Conservation (phyloP, 2,329 filamentous ascomycete genomes). For the Cercospora brassicicola region DNA sequence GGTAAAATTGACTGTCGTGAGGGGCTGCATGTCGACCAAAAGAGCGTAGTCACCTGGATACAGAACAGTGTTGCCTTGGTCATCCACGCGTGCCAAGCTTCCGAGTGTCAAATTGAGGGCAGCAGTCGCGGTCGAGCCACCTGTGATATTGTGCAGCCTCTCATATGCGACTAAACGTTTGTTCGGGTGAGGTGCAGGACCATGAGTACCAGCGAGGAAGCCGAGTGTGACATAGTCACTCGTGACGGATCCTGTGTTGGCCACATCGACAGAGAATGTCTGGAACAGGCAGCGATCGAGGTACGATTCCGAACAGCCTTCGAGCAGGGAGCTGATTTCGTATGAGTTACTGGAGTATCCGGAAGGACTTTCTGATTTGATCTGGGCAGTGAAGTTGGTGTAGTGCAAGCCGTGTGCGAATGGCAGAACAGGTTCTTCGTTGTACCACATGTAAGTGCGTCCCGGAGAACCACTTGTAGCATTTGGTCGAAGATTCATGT, state of each 20-base stretch:
- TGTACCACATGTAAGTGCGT: conserved; percentile 62
- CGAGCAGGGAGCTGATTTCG: conserved; percentile 43
- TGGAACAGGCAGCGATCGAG: conserved; percentile 48
- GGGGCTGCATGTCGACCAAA: conserved; percentile 48
- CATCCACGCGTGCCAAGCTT: conserved; percentile 52
- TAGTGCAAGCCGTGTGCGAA: conserved; percentile 62
- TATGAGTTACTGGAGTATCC: conserved; percentile 25
- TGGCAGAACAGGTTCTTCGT: conserved; percentile 50
- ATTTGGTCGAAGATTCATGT: conserved; percentile 57
- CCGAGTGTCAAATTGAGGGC: conserved; percentile 51
- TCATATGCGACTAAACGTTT: conserved; percentile 56
- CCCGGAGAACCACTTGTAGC: conserved; percentile 47
- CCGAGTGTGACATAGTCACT: conserved; percentile 57
- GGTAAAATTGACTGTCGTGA: conserved; percentile 47
- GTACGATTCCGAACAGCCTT: conserved; percentile 41
- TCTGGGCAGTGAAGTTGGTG: conserved; percentile 51
- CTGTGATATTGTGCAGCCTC: conserved; percentile 42
- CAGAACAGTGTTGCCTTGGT: conserved; percentile 53
- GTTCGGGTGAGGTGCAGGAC: conserved; percentile 53
- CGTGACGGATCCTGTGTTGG: conserved; percentile 48
- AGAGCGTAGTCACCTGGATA: conserved; percentile 57
- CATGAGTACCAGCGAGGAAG: conserved; percentile 52
- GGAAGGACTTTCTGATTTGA: conserved; percentile 14
- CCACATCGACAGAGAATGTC: conserved; percentile 47
- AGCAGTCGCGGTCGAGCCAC: conserved; percentile 33